Evolutionary conservation across 1,139 yeast genomes (phyloP), one percentile per base, ranked within the genome.

Genomic region (Geotrichum candidum): DNA sequence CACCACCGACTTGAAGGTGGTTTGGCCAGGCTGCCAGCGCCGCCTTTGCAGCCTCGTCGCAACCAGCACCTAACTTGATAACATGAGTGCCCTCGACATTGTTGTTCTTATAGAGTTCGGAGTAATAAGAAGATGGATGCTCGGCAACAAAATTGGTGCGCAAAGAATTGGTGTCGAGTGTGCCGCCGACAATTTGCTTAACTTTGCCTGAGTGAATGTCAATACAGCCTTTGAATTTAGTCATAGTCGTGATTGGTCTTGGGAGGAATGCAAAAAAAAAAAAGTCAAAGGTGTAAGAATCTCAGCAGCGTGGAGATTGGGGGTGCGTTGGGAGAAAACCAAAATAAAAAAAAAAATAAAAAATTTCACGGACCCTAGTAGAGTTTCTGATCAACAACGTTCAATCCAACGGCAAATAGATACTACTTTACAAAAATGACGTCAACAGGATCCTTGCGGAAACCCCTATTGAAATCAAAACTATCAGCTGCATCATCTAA

Each of bases 161-260:
- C 15, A 87, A 80, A 1, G 74, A 67, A 5, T 75, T 66, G n/a
- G 65, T 66, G 25, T 69, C 70, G 29, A 95, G 79, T 0, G 97
- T 88, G 0, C 97, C 96, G 2, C 99, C 99, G 0, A 95, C 98
- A 59, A 94, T 94, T 74, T 94, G 99, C 72, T 94, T 95, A 65
- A 94, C 99, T 67, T 89, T 87, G 1, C 99, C 99, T 4, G 88
- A 83, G 73, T 94, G 99, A 65, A 94, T 86, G 73, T 94, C 99
- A 53, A 94, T 94, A 70, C 99, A 94, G 0, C 98, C 99, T 71
- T 94, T 84, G 76, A 90, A 95, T 63, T 81, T 81, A 0, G 98
- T 92, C 97, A 92, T 92, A 46, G 41, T 56, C 9, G 41, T 9
- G 41, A 13, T 57, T 25, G 23, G 6, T 41, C 9, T 53, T 54